phyloP scores from a whole-genome alignment of 345 rosid genomes.

The Acer saccharum region DNA sequence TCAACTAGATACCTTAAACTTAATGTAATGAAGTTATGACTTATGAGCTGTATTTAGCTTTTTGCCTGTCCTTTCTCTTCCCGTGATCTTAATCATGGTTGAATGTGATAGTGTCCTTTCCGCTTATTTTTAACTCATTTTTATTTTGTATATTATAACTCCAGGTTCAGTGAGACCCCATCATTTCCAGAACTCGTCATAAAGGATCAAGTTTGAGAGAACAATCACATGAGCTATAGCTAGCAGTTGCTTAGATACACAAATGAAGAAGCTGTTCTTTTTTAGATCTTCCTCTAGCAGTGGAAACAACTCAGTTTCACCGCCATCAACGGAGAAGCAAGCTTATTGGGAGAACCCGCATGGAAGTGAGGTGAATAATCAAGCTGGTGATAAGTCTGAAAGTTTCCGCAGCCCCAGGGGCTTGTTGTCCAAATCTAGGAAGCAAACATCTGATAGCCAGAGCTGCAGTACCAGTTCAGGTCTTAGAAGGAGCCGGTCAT shows the following conservation, averaged over 20 bases:
- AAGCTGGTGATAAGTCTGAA: conserved; percentile 37
- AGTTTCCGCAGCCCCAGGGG: conserved; percentile 39
- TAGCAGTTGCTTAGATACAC: conserved; percentile 27
- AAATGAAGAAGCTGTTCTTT: conserved; percentile 91
- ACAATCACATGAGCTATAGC: conserved; percentile 22
- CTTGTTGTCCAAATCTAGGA: conserved; percentile 47
- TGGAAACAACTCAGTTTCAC: conserved; percentile 39
- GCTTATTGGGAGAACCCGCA: conserved; percentile 40
- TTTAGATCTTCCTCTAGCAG: conserved; percentile 64
- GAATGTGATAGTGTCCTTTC: conserved; percentile 21
- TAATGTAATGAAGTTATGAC: conserved; percentile 17
- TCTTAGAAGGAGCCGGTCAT: conserved; percentile 85
- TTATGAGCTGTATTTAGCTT: conserved; percentile 28
- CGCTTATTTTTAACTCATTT: conserved; percentile 12
- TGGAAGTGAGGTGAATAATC: conserved; percentile 38
- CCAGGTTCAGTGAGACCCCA: conserved; percentile 41
- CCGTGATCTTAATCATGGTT: conserved; percentile 27
- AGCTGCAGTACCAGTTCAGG: conserved; percentile 37
- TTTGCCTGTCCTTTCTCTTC: neutral
- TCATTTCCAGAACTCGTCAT: conserved; percentile 22
- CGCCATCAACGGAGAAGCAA: conserved; percentile 47
- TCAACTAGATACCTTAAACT: conserved; percentile 3
- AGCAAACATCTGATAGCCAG: conserved; percentile 47
- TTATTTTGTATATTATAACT: conserved; percentile 19
- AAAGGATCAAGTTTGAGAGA: conserved; percentile 16